Evolutionary conservation across 2,329 filamentous ascomycete species (phyloP).

Genomic region (Sclerotinia trifoliorum): DNA sequence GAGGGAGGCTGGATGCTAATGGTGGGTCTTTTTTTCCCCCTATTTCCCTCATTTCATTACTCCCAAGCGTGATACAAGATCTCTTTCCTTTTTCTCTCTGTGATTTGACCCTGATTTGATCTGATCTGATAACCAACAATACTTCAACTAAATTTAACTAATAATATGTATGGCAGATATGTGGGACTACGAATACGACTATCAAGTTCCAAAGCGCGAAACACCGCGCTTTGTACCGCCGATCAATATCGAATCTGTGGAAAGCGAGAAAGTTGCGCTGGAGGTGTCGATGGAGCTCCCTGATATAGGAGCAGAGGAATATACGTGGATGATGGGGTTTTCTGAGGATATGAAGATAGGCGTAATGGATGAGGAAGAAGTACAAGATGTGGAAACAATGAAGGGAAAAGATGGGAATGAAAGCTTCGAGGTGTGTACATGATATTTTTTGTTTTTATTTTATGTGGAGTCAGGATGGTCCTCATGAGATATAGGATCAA

Average conservation of each 20-base stretch:
- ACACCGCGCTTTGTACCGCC: background rate
- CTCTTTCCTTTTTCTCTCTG: no score
- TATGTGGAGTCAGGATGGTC: background rate
- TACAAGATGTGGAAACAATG: fast-evolving
- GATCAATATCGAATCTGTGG: background rate
- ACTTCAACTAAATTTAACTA: background rate
- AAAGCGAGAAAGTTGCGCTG: background rate
- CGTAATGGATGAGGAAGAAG: no score
- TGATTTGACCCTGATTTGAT: no score
- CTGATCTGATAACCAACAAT: no score
- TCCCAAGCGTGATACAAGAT: no score
- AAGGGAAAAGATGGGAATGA: background rate
- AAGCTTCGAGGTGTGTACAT: background rate
- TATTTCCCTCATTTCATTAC: background rate
- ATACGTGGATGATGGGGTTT: background rate
- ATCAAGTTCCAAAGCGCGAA: background rate
- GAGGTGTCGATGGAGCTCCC: background rate
- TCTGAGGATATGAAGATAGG: background rate
- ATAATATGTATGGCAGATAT: background rate
- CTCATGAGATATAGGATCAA: background rate
- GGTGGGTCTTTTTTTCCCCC: background rate
- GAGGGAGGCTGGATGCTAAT: background rate
- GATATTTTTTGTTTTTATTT: background rate
- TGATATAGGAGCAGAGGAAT: background rate
- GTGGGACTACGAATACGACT: background rate